A percentile compares a stretch with the other conserved stretches of the same genome.
These are phyloP conservation scores for Isochrysis galbana DNA, from an alignment of 78 protist genomes.

Conservation along the genomic window DNA sequence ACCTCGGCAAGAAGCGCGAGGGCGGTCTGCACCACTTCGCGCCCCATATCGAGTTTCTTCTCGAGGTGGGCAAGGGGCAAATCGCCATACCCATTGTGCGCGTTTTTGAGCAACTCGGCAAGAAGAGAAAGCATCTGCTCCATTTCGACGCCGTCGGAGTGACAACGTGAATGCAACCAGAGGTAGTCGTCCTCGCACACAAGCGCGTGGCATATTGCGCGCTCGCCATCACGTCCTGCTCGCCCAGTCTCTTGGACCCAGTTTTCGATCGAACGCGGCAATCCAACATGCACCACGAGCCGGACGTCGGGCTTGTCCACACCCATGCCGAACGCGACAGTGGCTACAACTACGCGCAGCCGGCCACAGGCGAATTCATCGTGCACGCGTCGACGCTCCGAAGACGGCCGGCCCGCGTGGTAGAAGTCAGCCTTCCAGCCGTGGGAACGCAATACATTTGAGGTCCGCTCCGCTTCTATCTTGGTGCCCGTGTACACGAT, in stretches of 20 bases:
- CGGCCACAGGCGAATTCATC: not conserved
- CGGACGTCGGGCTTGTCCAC: slow-evolving; percentile 43
- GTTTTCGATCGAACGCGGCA: slow-evolving; percentile 44
- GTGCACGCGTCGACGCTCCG: slow-evolving; percentile 16
- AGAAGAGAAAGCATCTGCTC: not conserved
- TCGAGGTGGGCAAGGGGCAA: not conserved
- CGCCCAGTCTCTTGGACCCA: slow-evolving; percentile 59
- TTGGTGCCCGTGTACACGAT: too few species aligned
- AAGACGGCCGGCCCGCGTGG: not conserved
- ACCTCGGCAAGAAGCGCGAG: not conserved
- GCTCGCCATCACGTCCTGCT: slow-evolving; percentile 56
- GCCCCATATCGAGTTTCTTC: not conserved
- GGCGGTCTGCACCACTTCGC: not conserved
- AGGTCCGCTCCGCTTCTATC: not conserved
- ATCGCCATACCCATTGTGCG: slow-evolving; percentile 8
- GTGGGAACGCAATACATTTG: not conserved
- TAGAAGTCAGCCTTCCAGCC: not conserved
- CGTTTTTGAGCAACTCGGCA: not conserved
- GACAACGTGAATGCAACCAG: not conserved
- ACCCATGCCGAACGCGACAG: slow-evolving; percentile 57
- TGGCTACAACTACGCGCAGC: not conserved
- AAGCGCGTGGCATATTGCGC: slow-evolving; percentile 15
- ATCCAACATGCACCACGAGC: slow-evolving; percentile 43
- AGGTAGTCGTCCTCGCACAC: not conserved
- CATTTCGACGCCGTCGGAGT: not conserved